Base-by-base conservation (phyloP, 768 basidiomycete genomes). In the Boletales sp. region DNA sequence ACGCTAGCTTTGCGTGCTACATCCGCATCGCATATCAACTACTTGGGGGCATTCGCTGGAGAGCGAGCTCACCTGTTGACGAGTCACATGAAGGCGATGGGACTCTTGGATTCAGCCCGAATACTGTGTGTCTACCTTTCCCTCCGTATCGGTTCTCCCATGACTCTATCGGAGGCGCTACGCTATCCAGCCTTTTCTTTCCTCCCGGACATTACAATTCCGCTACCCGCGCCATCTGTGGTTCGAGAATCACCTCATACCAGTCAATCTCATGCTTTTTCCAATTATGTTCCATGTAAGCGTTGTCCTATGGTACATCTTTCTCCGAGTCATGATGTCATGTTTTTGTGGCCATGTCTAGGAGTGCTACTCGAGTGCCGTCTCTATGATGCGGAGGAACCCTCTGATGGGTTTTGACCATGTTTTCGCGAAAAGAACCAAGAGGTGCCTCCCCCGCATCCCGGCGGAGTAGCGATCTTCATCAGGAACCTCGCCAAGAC, bases 141-240 rank as follows among this genome's bases (percentile, higher is more conserved):
- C 13, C 29, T 35, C 1, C 15, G 8, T 27, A 5, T 32, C 10
- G 2, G 1, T 24, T 29, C 6, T 36, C 32, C 2, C 52, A 49
- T 35, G 73, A 74, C 2, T 58, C 66, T 1, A 76, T 73, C 2
- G 76, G 65, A 4, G 71, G 69, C 1, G 79, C 83, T 17, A 77
- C 82, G 53, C 66, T 89, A 19, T 85, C 86, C 59, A 79, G 85
- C 2, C 61, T 90, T 42, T 58, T 90, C 21, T 88, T 90, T 59
- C 89, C 89, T 0, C 86, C 89, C 2, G 78, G 79, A 11, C 89
- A 83, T 65, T 90, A 86, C 56, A 75, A 87, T 18, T 90, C 88
- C 57, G 81, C 80, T 8, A 78, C 82, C 10, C 77, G 84, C 39
- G 80, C 81, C 1, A 77, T 90, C 1, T 76, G 79, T 46, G 85